These are phyloP conservation scores for Verticillium zaregamsianum DNA, from an alignment of 2,329 filamentous ascomycete species.

Conservation along the genomic window DNA sequence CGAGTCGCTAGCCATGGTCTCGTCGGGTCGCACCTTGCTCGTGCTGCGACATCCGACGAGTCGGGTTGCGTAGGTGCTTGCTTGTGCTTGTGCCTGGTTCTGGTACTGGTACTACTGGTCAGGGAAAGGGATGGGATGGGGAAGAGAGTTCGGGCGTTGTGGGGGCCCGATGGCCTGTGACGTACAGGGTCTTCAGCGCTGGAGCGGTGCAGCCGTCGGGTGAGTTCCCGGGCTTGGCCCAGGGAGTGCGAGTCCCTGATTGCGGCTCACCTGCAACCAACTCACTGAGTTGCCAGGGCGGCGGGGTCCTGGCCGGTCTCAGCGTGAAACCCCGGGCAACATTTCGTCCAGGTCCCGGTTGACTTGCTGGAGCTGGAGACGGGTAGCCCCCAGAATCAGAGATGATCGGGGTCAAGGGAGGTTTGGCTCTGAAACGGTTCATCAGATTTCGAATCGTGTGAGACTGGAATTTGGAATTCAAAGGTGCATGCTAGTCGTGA, in stretches of 20 bases:
- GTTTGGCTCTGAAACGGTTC: neutral
- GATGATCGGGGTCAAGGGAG: neutral
- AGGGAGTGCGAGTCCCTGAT: no score
- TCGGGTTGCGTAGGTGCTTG: neutral
- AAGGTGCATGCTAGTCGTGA: neutral
- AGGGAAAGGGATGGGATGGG: neutral
- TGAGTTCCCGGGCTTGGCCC: no score
- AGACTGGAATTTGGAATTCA: neutral
- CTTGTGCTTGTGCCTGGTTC: neutral
- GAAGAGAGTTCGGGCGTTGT: neutral
- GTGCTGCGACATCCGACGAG: neutral
- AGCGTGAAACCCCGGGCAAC: neutral
- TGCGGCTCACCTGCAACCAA: no score
- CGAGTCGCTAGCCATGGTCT: neutral
- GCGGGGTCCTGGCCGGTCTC: neutral
- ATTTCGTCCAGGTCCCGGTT: neutral
- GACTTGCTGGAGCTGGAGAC: neutral
- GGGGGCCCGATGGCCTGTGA: neutral
- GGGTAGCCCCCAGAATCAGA: neutral
- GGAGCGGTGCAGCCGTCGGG: neutral
- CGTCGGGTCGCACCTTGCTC: neutral
- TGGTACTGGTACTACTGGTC: neutral
- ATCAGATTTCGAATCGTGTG: neutral
- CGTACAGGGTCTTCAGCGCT: neutral
- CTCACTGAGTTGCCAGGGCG: neutral